A percentile compares a stretch with the other conserved stretches of the same genome.
phyloP scores from a whole-genome alignment of 306 rosid genomes.

The Citrullus mucosospermus region DNA sequence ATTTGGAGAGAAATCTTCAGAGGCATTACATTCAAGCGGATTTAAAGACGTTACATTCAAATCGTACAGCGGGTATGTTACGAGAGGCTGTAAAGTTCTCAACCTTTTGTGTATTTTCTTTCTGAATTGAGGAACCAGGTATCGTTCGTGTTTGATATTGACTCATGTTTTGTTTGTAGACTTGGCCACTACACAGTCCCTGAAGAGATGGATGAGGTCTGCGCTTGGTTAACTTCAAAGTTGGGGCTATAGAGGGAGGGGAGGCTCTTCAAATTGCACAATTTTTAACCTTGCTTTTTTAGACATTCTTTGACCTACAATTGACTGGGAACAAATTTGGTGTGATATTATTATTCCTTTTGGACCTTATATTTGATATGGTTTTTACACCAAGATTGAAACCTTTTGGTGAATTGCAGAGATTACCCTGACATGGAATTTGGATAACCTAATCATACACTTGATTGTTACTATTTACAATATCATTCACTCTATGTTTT shows the following conservation, averaged over 20 bases:
- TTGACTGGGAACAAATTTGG: constrained; percentile 5
- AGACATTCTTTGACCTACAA: constrained; percentile 6
- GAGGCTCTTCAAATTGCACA: not conserved
- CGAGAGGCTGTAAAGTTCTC: not conserved
- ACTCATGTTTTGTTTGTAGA: constrained; percentile 23
- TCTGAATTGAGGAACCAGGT: not conserved
- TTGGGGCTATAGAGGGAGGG: constrained; percentile 31
- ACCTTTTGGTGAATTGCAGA: not conserved
- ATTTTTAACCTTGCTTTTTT: not conserved
- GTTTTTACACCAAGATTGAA: constrained; percentile 2
- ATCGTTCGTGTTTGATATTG: not conserved
- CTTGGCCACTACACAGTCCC: constrained; percentile 93
- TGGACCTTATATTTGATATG: not conserved
- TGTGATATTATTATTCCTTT: not conserved
- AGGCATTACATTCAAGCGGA: constrained; percentile 38
- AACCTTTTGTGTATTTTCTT: not conserved
- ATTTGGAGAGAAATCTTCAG: constrained; percentile 84
- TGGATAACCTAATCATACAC: not conserved
- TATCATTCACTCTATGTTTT: not conserved
- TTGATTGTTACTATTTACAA: not conserved
- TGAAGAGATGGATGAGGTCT: constrained; percentile 84
- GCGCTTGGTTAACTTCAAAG: constrained; percentile 66
- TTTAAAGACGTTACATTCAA: constrained; percentile 70
- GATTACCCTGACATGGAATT: not conserved
- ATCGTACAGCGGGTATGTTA: constrained; percentile 53